Conservation (phyloP, 1,284 basidiomycete genomes). For the Sporisorium reilianum region DNA sequence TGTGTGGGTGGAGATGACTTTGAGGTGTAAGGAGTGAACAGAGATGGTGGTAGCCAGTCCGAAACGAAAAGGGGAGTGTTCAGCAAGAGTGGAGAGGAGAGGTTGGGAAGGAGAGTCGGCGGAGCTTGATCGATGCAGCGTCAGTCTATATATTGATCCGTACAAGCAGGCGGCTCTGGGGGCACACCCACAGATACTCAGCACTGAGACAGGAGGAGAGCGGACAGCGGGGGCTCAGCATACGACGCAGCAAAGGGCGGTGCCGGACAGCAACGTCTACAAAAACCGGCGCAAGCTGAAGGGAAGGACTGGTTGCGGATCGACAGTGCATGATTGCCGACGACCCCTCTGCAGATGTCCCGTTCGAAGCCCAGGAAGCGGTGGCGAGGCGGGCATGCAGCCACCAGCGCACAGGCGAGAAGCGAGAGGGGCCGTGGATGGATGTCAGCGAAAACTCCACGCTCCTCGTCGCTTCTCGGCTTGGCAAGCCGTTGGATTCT, state of each 20-base stretch:
- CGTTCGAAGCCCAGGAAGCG: background rate
- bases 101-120: background rate
- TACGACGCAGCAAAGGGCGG: background rate
- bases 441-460: slow-evolving; percentile 9
- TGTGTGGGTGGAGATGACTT: background rate
- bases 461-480: background rate
- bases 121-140: slow-evolving; percentile 9
- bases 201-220: background rate
- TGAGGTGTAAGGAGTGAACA: background rate
- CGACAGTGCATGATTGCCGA: background rate
- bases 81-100: background rate
- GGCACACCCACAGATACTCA: background rate
- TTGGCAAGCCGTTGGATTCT: slow-evolving; percentile 1
- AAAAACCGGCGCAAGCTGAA: background rate
- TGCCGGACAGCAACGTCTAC: slow-evolving; percentile 12
- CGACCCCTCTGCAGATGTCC: background rate
- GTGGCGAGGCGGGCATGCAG: too few species aligned
- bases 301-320: background rate
- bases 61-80: background rate
- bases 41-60: background rate
- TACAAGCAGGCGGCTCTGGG: background rate
- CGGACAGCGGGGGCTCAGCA: background rate
- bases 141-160: slow-evolving; percentile 7
- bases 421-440: background rate
- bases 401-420: background rate